Evolutionary conservation across 441 rosid genomes (phyloP), one percentile per base, ranked within the genome.

Genomic region (Viola pubescens): DNA sequence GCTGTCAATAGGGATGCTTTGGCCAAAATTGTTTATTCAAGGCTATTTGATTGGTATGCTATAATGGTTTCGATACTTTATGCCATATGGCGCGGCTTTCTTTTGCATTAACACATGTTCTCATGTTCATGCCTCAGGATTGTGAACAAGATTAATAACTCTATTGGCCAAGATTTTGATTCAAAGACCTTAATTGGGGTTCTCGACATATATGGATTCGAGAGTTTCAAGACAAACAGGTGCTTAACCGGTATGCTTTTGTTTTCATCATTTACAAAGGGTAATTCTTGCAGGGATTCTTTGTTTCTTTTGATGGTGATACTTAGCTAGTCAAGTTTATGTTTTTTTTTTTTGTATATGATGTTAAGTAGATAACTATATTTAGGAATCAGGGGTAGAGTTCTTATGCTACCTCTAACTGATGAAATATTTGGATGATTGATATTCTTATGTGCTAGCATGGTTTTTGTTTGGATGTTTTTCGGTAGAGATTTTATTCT

Each of bases 211-310:
- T 67, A 67, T 55, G 71, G 71, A 60, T 67, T 67, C 1, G 71
- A 67, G 54, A 67, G 71, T 90, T 94, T 90, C 84, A 85, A 90
- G 88, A 85, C 94, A 84, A 90, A 90, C 97, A 90, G 94, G 97
- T 90, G 95, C 91, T 83, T 82, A 79, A 76, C 84, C 64, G 95
- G 91, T 90, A 87, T 55, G 89, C 91, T 73, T 80, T 87, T 84
- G 80, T 78, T 76, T 87, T 81, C 79, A 68, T 77, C 75, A 73
- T 68, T 56, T 64, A 48, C 58, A 53, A 67, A 66, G 54, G 68
- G 61, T 61, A 73, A 61, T 64, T 75, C 70, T 74, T 70, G 58
- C 57, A 65, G 64, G 61, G 16, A 56, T 64, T 70, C 61, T 60
- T 52, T 52, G 57, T 63, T 67, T 65, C 68, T 63, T 59, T 11